These are phyloP conservation scores for Chaetothyriales sp. DNA, from an alignment of 2,329 filamentous ascomycete species.

Conservation along the genomic window DNA sequence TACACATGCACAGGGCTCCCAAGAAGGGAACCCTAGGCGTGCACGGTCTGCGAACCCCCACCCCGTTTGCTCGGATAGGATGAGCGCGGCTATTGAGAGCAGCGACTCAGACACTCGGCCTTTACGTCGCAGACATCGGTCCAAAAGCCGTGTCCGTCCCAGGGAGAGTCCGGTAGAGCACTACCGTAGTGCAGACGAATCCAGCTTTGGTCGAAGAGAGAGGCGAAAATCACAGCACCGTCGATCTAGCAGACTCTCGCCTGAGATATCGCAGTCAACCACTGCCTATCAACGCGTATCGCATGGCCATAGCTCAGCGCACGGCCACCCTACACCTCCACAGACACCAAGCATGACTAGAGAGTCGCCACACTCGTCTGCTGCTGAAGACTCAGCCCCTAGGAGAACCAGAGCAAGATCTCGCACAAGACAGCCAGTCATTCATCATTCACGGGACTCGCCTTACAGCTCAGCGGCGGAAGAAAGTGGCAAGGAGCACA, in stretches of 20 bases:
- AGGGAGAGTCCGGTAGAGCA: neutral
- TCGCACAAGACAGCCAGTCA: neutral
- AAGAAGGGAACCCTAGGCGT: neutral
- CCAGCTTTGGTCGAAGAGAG: neutral
- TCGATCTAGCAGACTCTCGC: neutral
- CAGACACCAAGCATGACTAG: constrained; percentile 8
- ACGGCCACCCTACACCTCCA: constrained; percentile 13
- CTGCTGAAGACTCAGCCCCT: constrained; percentile 1
- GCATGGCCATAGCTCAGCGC: constrained; percentile 6
- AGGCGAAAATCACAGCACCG: neutral
- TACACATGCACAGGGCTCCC: neutral
- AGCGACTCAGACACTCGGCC: neutral
- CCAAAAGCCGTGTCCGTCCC: neutral
- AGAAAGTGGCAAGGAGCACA: constrained; percentile 4
- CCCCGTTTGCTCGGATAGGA: neutral
- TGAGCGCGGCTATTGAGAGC: neutral
- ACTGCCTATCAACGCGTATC: neutral
- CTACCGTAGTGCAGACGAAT: neutral
- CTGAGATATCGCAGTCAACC: neutral
- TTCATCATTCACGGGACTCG: constrained; percentile 8
- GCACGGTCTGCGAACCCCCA: neutral
- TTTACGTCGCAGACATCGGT: neutral
- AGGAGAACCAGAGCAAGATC: constrained; percentile 1
- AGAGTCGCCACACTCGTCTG: constrained; percentile 7
- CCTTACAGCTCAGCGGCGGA: constrained; percentile 16